A percentile compares a stretch with the other conserved stretches of the same genome.
phyloP scores from a whole-genome alignment of 805 yeast genomes.

The Sugiyamaella floridensis region DNA sequence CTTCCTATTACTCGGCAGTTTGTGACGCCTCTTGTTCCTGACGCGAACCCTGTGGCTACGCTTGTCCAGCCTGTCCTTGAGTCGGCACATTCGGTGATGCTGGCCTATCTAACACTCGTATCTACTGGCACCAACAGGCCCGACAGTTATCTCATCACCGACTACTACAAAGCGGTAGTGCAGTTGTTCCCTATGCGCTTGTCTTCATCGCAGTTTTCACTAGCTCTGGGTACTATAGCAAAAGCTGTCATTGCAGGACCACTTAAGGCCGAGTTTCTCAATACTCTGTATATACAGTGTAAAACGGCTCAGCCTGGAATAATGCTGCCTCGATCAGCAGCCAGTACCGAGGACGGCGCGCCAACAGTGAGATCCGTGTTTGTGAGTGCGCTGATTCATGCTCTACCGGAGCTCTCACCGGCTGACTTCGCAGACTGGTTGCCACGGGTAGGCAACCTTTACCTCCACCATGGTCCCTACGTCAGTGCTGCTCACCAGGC shows the following conservation, averaged over 20 bases:
- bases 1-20: conserved; percentile 25
- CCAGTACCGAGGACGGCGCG: conserved; percentile 20
- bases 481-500: neutral
- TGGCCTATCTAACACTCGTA: conserved; percentile 29
- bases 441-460: conserved; percentile 35
- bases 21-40: conserved; percentile 4
- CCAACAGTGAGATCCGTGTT: conserved; percentile 42
- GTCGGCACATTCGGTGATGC: conserved; percentile 56
- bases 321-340: conserved; percentile 13
- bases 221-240: conserved; percentile 53
- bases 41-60: neutral
- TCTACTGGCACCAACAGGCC: conserved; percentile 3
- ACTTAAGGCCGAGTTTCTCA: conserved; percentile 34
- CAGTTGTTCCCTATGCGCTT: conserved; percentile 51
- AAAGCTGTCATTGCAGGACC: conserved; percentile 33
- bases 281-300: conserved; percentile 35
- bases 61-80: conserved; percentile 39
- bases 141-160: conserved; percentile 20
- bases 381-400: conserved; percentile 40
- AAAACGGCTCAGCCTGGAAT: conserved; percentile 31
- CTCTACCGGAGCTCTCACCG: conserved; percentile 48
- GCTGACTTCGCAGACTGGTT: conserved; percentile 42
- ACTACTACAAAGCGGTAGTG: conserved; percentile 43
- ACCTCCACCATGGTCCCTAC: neutral
- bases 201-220: conserved; percentile 47